Evolutionary conservation across 1,284 basidiomycete species (phyloP).

Genomic region (Sporisorium scitamineum): DNA sequence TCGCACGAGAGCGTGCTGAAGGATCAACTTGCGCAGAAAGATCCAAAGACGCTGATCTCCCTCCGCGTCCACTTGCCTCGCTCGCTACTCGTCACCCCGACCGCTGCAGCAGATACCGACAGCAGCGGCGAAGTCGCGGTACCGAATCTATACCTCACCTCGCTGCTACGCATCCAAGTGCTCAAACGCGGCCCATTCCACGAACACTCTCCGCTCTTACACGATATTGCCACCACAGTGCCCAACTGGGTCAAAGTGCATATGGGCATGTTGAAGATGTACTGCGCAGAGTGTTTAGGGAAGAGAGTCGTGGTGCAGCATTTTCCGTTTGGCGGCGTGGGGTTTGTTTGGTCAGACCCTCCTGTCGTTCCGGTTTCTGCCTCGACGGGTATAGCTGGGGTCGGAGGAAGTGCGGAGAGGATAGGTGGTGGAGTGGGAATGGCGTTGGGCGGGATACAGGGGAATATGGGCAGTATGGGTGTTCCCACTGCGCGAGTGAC

Average conservation of each 20-base stretch:
- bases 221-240: conserved; percentile 86
- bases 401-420: not conserved
- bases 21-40: not conserved
- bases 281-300: conserved; percentile 91
- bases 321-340: conserved; percentile 78
- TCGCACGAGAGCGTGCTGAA: conserved; percentile 11
- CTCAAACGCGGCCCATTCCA: conserved; percentile 60
- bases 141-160: conserved; percentile 70
- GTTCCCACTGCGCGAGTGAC: conserved; percentile 30
- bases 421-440: conserved; percentile 5
- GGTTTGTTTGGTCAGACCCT: conserved; percentile 39
- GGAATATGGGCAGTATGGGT: conserved; percentile 45
- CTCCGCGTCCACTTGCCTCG: not conserved
- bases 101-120: not conserved
- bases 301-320: conserved; percentile 98
- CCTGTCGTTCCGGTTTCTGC: not conserved
- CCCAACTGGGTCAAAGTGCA: conserved; percentile 90
- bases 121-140: not conserved
- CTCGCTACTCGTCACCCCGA: conserved; percentile 4
- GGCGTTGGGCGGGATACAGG: conserved; percentile 26
- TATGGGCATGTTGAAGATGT: conserved; percentile 93
- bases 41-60: conserved; percentile 18
- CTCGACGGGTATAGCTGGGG: not conserved
- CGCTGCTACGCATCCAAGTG: conserved; percentile 75
- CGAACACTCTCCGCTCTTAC: conserved; percentile 77